These are phyloP conservation scores for Desmodesmus armatus DNA, from an alignment of 139 green algal species.

Conservation along the genomic window DNA sequence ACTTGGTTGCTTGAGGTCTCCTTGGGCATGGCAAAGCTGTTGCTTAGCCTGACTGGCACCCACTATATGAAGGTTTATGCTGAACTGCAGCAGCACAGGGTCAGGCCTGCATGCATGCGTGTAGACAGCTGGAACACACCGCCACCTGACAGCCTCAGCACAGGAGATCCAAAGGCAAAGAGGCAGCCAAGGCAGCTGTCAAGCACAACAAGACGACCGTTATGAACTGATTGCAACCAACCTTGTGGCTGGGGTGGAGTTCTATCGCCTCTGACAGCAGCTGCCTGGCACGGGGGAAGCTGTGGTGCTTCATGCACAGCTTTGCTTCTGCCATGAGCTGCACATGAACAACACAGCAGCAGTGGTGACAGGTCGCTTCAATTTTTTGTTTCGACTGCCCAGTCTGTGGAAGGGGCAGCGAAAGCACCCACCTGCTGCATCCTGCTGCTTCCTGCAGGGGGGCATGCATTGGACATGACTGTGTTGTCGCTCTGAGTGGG, in stretches of 20 bases:
- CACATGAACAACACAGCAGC: not conserved
- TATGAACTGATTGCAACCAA: not conserved
- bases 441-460: not conserved
- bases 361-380: conserved; percentile 7
- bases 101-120: not conserved
- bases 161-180: not conserved
- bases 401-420: not conserved
- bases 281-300: conserved; percentile 5
- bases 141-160: not conserved
- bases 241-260: conserved; percentile 29
- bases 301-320: conserved; percentile 7
- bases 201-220: not conserved
- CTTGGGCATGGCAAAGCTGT: not conserved
- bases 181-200: not conserved
- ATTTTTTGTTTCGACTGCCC: not conserved
- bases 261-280: conserved; percentile 18
- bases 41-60: no score
- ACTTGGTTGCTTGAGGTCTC: not conserved
- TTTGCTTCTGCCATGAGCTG: conserved; percentile 30
- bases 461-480: not conserved
- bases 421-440: not conserved
- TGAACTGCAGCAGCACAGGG: no score
- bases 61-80: no score
- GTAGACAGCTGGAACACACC: not conserved
- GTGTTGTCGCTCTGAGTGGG: not conserved